Evolutionary conservation across 345 rosid species (phyloP).

Genomic region (Gossypium rotundifolium): DNA sequence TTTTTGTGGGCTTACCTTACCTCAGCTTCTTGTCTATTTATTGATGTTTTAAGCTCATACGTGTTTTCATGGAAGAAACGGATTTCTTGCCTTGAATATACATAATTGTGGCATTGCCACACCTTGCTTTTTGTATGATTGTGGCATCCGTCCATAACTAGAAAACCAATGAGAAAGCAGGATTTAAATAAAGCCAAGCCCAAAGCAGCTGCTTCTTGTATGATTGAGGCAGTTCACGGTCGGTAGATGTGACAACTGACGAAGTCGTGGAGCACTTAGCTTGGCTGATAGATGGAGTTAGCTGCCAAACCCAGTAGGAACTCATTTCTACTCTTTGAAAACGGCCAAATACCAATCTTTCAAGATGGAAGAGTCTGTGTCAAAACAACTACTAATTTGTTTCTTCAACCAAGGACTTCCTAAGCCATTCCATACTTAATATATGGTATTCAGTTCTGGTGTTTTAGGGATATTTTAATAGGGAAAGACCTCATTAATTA

Average conservation of each 20-base stretch:
- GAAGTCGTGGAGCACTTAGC: background rate
- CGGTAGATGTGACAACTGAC: background rate
- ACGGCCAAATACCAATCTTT: slow-evolving; percentile 1
- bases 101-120: background rate
- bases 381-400: background rate
- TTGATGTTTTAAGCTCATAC: background rate
- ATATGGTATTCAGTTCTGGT: background rate
- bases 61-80: background rate
- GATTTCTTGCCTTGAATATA: background rate
- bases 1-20: background rate
- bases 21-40: background rate
- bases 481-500: background rate
- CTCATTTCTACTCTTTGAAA: background rate
- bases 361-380: background rate
- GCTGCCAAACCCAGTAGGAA: background rate
- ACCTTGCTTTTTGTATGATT: background rate
- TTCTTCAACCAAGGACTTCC: background rate
- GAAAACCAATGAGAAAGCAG: background rate
- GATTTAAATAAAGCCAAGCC: background rate
- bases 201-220: background rate
- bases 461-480: background rate
- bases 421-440: background rate
- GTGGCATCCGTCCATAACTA: background rate
- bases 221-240: background rate
- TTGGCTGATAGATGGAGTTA: background rate